Evolutionary conservation across 805 yeast species (phyloP).

Genomic region (Spencermartinsiella europaea): DNA sequence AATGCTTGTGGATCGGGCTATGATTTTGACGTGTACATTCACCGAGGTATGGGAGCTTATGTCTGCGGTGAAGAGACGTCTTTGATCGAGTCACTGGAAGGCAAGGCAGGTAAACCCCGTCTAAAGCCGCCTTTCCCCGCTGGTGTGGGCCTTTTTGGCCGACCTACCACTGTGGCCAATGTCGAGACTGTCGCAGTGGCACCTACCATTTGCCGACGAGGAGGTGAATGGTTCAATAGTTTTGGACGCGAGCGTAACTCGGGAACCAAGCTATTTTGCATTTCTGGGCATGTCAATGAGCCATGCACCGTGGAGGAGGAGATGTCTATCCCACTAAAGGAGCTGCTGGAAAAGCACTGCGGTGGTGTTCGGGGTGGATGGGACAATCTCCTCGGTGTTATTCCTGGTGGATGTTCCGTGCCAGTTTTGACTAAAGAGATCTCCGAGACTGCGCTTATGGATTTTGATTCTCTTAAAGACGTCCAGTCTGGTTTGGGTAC

Average conservation of each 20-base stretch:
- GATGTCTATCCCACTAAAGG: constrained; percentile 83
- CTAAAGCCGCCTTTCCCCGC: constrained; percentile 95
- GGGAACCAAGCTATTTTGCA: constrained; percentile 80
- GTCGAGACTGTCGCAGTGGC: constrained; percentile 90
- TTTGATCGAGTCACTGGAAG: constrained; percentile 80
- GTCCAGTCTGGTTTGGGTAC: constrained; percentile 88
- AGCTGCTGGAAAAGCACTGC: constrained; percentile 80
- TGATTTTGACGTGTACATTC: constrained; percentile 76
- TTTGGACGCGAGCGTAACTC: constrained; percentile 82
- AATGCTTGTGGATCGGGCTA: constrained; percentile 86
- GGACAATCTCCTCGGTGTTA: constrained; percentile 83
- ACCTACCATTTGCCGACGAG: constrained; percentile 84
- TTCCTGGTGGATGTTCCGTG: constrained; percentile 89
- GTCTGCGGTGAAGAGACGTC: constrained; percentile 93
- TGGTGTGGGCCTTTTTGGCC: constrained; percentile 85
- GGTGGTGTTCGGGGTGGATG: constrained; percentile 91
- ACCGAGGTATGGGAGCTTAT: constrained; percentile 92
- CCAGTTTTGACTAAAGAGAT: constrained; percentile 68
- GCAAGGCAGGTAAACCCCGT: constrained; percentile 91
- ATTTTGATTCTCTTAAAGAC: constrained; percentile 79
- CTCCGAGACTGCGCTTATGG: constrained; percentile 74
- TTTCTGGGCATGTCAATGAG: constrained; percentile 86
- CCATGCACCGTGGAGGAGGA: constrained; percentile 94
- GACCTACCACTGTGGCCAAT: constrained; percentile 87
- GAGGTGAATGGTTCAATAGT: constrained; percentile 79